Conservation (phyloP, 2,329 filamentous ascomycete genomes). For the Juglanconis juglandina region DNA sequence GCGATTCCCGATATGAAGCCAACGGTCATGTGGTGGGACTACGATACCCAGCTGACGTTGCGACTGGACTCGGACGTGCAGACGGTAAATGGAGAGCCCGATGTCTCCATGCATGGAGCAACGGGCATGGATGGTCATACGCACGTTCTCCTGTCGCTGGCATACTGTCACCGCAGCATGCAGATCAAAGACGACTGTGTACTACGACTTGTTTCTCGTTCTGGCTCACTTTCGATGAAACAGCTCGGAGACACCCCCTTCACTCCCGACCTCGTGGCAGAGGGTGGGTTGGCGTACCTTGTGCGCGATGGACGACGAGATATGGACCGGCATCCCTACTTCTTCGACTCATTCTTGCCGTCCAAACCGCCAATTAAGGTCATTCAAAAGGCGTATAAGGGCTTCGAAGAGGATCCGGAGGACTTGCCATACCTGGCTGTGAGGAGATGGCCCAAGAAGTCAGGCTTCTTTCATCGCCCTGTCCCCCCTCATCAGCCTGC, state of each 20-base stretch:
- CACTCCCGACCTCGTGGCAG: conserved; percentile 22
- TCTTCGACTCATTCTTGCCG: conserved; percentile 39
- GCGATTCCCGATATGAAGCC: conserved; percentile 34
- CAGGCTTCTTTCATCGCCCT: conserved; percentile 55
- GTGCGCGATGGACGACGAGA: conserved; percentile 34
- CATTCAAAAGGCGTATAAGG: conserved; percentile 35
- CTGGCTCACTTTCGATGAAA: conserved; percentile 24
- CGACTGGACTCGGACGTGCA: conserved; percentile 27
- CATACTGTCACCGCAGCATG: conserved; percentile 46
- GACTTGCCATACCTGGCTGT: conserved; percentile 50
- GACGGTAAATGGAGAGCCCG: conserved; percentile 14
- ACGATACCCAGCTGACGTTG: conserved; percentile 34
- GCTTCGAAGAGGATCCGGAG: conserved; percentile 36
- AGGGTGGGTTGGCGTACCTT: conserved; percentile 27
- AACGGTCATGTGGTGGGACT: conserved; percentile 40
- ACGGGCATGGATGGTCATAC: conserved; percentile 38
- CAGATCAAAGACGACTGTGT: conserved; percentile 37
- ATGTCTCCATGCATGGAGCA: not conserved
- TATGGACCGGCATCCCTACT: conserved; percentile 31
- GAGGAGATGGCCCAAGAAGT: conserved; percentile 48
- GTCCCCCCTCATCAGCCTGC: conserved; percentile 16
- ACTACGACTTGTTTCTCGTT: conserved; percentile 36
- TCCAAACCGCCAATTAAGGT: conserved; percentile 40
- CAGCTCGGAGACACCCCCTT: conserved; percentile 31
- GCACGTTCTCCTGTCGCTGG: conserved; percentile 40